Evolutionary conservation across 495 filamentous ascomycete species (phyloP), one percentile per base, ranked within the genome.

Genomic region (Polyplosphaeria fusca): DNA sequence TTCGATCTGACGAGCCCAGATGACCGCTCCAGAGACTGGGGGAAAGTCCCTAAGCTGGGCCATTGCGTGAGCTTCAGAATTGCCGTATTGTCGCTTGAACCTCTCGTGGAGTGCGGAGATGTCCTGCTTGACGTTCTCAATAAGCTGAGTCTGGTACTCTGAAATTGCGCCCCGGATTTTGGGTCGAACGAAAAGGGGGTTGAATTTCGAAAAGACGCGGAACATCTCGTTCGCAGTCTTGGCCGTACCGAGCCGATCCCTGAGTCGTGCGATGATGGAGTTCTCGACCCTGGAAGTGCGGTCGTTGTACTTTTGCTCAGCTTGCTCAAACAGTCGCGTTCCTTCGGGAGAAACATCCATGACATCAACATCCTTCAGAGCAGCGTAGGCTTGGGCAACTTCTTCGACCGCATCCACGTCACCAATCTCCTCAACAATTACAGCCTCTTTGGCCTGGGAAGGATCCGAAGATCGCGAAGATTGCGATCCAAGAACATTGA

Each of bases 151-250:
- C 67, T 99, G 93, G 67, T 97, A 99, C 69, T 97, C 94, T 23
- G 89, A 84, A 67, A 99, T 99, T 46, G 93, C 93, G 65, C 93
- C 91, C 39, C 93, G 84, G 69, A 99, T 96, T 76, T 97, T 97
- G 16, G 94, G 94, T 25, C 93, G 83, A 44, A 99, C 91, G 66
- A 99, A 92, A 44, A 99, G 85, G 24, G 93, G 94, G 67, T 99
- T 99, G 79, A 99, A 99, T 67, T 96, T 96, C 18, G 93, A 99
- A 68, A 97, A 97, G 42, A 99, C 93, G 32, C 94, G 88, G 70
- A 99, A 99, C 93, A 97, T 99, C 68, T 97, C 93, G 68, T 94
- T 97, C 19, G 93, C 93, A 48, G 85, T 91, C 77, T 91, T 97
- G 12, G 93, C 91, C 2, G 88, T 96, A 1, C 92, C 93, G 47